Base-by-base conservation (phyloP, 495 filamentous ascomycete species). In the Tuber calosporum region DNA sequence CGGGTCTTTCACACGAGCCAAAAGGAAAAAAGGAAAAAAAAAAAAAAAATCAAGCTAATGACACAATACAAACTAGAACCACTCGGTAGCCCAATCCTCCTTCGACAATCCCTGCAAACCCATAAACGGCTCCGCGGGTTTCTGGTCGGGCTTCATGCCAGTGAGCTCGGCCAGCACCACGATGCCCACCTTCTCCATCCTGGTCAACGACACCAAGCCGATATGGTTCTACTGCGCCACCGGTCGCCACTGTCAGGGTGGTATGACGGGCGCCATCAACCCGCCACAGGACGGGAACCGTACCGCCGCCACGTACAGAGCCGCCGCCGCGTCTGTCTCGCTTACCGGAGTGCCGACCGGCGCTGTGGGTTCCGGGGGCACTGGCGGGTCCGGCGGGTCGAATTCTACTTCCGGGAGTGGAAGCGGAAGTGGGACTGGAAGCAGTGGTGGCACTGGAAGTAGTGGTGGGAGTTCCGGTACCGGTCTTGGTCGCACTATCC, bases 121-220 rank as follows among this genome's bases (percentile, higher is more conserved):
- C 17, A 45, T 81, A 79, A 83, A 81, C 72, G 78, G 76, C 82
- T 87, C 84, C 76, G 85, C 84, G 0, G 88, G 88, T 72, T 86
- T 92, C 81, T 90, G 86, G 83, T 90, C 87, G 17, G 90, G 90
- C 67, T 90, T 88, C 83, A 84, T 88, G 81, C 83, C 86, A n/a
- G 85, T 86, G 17, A 80, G 84, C 22, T 79, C 67, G n/a, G 30
- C 69, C 8, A 70, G 68, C 48, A 80, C 67, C 4, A 75, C 39
- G 67, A 81, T 81, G 48, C 81, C 79, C 1, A 79, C 82, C 15
- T 88, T 86, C 79, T 83, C 82, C 41, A 79, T 87, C 72, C 81
- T 79, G 1, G 79, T 88, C 11, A 84, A 84, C 42, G 82, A 83
- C 62, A 82, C 85, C 4, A 83, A 83, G 20, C 85, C 86, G 7